Percentiles rank a stretch among this genome's conserved stretches.
Conservation (phyloP, 148 eudicot genomes). For the Dianthus caryophyllus region DNA sequence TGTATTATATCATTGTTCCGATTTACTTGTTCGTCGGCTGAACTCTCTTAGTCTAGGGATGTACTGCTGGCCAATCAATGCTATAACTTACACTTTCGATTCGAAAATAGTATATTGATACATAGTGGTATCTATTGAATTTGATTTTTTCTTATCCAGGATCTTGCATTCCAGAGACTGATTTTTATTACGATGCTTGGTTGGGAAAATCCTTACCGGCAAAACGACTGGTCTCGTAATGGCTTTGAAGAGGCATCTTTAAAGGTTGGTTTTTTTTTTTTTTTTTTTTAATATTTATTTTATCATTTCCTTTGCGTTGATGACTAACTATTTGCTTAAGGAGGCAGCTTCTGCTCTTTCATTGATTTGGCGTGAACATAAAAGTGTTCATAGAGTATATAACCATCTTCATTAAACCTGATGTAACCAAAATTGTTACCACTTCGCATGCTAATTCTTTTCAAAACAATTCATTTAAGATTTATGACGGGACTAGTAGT, state of each 20-base stretch:
- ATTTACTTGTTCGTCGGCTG: too few relatives aligned
- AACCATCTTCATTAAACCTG: not conserved
- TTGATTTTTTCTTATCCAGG: conserved; percentile 36
- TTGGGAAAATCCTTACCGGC: conserved; percentile 76
- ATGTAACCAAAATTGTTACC: not conserved
- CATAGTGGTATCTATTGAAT: not conserved
- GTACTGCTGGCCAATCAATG: not conserved
- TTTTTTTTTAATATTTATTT: too few relatives aligned
- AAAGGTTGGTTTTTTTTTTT: conserved; percentile 40
- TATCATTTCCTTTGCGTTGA: conserved; percentile 4
- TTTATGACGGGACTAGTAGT: too few relatives aligned
- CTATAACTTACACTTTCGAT: not conserved
- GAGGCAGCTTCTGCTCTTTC: not conserved
- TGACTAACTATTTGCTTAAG: not conserved
- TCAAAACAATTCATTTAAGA: too few relatives aligned
- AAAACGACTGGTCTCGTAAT: conserved; percentile 29
- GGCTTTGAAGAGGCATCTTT: conserved; percentile 48
- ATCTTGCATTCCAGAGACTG: conserved; percentile 73
- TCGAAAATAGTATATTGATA: not conserved
- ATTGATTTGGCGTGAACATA: not conserved
- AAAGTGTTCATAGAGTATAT: conserved; percentile 1
- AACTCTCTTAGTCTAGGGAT: too few relatives aligned
- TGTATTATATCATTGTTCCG: too few relatives aligned
- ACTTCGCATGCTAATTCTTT: not conserved
- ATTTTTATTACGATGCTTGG: conserved; percentile 83